Percentiles rank a stretch among this genome's conserved stretches.
Conservation (phyloP, 1,284 basidiomycete species). For the Gomphus bonarii region DNA sequence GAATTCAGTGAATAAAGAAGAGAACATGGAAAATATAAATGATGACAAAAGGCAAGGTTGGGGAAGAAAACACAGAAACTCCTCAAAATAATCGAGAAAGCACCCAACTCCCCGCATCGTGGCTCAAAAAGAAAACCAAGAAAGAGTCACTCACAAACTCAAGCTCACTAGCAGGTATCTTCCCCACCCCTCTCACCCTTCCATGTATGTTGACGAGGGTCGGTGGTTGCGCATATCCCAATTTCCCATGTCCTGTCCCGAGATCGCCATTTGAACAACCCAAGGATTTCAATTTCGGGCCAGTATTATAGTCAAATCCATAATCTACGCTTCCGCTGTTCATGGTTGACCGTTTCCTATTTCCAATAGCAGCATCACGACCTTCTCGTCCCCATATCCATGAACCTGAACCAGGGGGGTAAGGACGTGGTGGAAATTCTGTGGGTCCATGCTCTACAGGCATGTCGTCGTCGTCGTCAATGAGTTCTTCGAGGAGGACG, state of each 20-base stretch:
- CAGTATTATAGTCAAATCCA: too few species aligned
- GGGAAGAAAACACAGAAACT: too few species aligned
- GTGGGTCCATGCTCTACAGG: slow-evolving; percentile 15
- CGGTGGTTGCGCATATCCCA: not conserved
- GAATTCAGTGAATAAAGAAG: not conserved
- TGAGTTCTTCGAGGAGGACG: slow-evolving; percentile 3
- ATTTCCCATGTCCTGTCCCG: not conserved
- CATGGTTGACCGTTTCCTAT: too few species aligned
- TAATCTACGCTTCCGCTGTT: too few species aligned
- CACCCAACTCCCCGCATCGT: too few species aligned
- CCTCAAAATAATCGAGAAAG: too few species aligned
- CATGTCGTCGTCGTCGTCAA: slow-evolving; percentile 4
- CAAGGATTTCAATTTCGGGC: too few species aligned
- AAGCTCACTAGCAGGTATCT: slow-evolving; percentile 14
- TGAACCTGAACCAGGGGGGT: not conserved
- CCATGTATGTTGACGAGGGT: slow-evolving; percentile 9
- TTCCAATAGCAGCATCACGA: not conserved
- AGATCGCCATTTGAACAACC: not conserved
- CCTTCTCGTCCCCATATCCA: not conserved
- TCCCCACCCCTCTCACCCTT: slow-evolving; percentile 13
- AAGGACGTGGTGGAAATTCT: slow-evolving; percentile 14
- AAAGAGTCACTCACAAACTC: slow-evolving; percentile 14
- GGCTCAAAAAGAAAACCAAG: not conserved
- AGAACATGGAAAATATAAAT: too few species aligned
- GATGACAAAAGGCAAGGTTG: too few species aligned